Base-by-base conservation (phyloP, 345 rosid genomes). In the Fremontodendron californicum region DNA sequence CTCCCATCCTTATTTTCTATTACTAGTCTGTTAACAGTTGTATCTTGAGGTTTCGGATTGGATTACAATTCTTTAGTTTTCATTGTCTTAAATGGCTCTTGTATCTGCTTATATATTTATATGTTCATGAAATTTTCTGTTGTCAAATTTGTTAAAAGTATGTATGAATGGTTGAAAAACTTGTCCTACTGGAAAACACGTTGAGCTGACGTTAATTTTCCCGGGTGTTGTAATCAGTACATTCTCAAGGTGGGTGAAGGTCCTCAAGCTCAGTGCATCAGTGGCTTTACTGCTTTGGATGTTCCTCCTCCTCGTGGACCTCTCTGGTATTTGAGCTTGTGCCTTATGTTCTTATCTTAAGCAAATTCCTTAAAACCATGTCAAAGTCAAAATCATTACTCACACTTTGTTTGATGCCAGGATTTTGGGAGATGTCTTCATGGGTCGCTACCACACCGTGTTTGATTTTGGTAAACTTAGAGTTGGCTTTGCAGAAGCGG, bases 401-500 rank as follows among this genome's bases (percentile, higher is more conserved):
- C 27, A 52, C 11, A 9, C 7, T 31, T 19, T 52, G 18, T 6
- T 13, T 23, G 21, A 57, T 86, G 79, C 89, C 89, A 93, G 98
- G 98, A 94, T 94, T 76, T 16, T 94, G 83, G 98, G 98, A 71
- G 98, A 94, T 78, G 78, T 91, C 62, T 94, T 93, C 89, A 94
- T 93, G 97, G 98, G 98, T 15, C 91, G 84, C 54, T 93, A 85
- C 87, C 99, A 96, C 84, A 96, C 98, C 0, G 91, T 96, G 18
- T 93, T 96, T 29, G 99, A 96, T 85, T 92, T 79, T 10, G 94
- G 91, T 29, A 90, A 96, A 3, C 63, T 66, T 74, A 86, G 85
- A 81, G 92, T 96, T 69, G 99, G 99, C 35, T 96, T 96, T 71
- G 99, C 99, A 0, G 92, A 93, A 66, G 96, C 98, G 9, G 94